A percentile compares a stretch with the other conserved stretches of the same genome.
Evolutionary conservation across 2,329 filamentous ascomycete species (phyloP).

Genomic region (Colletotrichum cuscutae): DNA sequence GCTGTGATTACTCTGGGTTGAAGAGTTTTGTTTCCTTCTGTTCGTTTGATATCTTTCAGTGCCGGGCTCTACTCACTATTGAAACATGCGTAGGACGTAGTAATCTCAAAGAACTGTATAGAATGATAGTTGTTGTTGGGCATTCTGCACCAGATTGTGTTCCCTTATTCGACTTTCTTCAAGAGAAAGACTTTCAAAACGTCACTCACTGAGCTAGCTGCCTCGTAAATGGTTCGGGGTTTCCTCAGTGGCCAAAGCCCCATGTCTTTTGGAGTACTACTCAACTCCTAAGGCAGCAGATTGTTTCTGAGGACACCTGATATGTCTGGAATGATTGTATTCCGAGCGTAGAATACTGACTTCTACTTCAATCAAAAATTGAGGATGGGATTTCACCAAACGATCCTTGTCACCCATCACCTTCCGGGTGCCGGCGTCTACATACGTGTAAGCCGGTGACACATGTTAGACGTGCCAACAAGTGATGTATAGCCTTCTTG

Average conservation of each 20-base stretch:
- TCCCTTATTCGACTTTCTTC: background rate
- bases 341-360: background rate
- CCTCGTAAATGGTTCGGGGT: background rate
- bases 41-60: background rate
- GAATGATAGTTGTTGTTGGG: background rate
- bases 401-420: background rate
- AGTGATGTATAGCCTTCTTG: background rate
- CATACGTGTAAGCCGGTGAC: background rate
- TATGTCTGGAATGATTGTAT: too few species aligned
- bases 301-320: background rate
- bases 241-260: background rate
- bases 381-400: background rate
- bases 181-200: background rate
- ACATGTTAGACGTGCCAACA: background rate
- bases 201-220: background rate
- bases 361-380: background rate
- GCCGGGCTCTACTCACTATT: background rate
- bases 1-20: constrained; percentile 18
- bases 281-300: too few species aligned
- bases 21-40: background rate
- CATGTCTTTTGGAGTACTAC: background rate
- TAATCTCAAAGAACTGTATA: background rate
- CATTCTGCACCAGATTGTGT: background rate
- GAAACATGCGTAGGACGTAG: background rate
- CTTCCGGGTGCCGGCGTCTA: background rate